Conservation (phyloP, 306 rosid species). For the Rubus parviflorus region DNA sequence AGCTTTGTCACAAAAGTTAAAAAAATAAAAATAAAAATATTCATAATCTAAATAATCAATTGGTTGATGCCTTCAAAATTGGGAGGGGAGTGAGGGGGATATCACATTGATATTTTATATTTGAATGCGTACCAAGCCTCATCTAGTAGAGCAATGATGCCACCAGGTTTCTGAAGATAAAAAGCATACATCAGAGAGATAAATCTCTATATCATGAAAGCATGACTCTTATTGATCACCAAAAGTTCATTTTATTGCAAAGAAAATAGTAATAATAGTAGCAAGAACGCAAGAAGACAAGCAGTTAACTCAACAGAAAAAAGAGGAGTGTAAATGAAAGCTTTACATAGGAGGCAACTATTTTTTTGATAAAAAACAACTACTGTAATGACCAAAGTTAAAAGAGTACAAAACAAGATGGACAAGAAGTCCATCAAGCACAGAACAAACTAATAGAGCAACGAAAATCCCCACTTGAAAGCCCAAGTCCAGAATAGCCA, state of each 20-base stretch:
- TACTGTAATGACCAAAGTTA: not conserved
- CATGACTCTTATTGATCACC: constrained; percentile 7
- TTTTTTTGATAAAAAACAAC: not conserved
- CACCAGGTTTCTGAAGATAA: constrained; percentile 89
- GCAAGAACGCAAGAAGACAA: not conserved
- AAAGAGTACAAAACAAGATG: not conserved
- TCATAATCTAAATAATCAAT: constrained; percentile 12
- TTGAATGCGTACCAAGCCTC: constrained; percentile 84
- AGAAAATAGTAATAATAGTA: not conserved
- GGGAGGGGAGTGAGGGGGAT: constrained; percentile 10
- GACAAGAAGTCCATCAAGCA: not conserved
- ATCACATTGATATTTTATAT: constrained; percentile 17
- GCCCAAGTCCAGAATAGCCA: not conserved
- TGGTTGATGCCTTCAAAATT: constrained; percentile 8
- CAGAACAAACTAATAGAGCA: not conserved
- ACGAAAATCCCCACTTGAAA: not conserved
- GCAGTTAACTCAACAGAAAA: not conserved
- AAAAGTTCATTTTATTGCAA: not conserved
- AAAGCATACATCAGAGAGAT: constrained; percentile 41
- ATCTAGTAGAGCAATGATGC: constrained; percentile 90
- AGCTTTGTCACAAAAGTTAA: constrained; percentile 38
- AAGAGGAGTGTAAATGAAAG: not conserved
- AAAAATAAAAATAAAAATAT: constrained; percentile 11
- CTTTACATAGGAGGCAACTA: not conserved
- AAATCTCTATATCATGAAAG: not conserved